Percentiles rank a stretch among this genome's conserved stretches.
These are phyloP conservation scores for Suillus discolor DNA, from an alignment of 768 basidiomycete genomes.

Conservation along the genomic window DNA sequence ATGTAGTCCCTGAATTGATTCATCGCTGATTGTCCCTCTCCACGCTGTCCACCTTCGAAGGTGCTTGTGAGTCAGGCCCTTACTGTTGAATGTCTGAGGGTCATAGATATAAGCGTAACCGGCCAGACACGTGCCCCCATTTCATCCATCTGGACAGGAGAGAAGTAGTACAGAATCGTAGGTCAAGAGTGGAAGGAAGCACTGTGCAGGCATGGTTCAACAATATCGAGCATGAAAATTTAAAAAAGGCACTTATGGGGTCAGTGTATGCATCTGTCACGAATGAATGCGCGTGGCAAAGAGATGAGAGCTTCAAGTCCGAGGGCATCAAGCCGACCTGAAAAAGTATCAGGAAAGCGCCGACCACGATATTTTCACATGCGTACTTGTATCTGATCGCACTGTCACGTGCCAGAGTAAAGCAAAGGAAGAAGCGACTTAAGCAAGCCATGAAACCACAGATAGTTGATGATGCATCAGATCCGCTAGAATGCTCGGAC, in stretches of 20 bases:
- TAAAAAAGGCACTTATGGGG: background rate
- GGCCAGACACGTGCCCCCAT: background rate
- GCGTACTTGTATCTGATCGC: background rate
- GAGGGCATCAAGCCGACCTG: background rate
- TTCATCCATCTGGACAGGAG: background rate
- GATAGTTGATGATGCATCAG: too few relatives aligned
- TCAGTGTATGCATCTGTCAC: background rate
- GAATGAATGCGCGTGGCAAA: background rate
- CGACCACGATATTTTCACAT: background rate
- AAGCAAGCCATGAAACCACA: too few relatives aligned
- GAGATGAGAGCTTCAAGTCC: background rate
- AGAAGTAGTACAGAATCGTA: background rate
- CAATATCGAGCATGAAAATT: background rate
- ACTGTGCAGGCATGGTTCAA: background rate
- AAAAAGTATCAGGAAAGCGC: background rate
- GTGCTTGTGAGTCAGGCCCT: background rate
- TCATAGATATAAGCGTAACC: background rate
- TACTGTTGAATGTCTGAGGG: background rate
- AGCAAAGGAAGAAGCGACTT: background rate
- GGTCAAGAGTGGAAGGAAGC: background rate
- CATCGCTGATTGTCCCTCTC: background rate
- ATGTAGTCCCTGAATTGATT: background rate
- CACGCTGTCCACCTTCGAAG: background rate
- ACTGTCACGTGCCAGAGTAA: background rate
- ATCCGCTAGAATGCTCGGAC: too few relatives aligned